Evolutionary conservation across 495 filamentous ascomycete species (phyloP).

Genomic region (Lophiotrema nucula): DNA sequence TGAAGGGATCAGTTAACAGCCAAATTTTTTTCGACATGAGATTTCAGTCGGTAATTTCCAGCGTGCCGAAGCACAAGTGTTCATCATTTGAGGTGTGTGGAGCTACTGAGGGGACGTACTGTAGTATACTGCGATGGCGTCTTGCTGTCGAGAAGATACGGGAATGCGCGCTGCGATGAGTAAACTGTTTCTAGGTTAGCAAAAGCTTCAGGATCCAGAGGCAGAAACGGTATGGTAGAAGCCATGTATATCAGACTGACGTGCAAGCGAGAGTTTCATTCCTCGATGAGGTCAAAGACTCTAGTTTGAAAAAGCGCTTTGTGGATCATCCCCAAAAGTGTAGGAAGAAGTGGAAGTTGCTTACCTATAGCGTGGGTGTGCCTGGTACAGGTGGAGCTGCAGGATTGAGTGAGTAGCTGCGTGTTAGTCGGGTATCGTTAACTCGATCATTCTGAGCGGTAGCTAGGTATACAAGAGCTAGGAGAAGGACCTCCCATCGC

Average conservation of each 20-base stretch:
- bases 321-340: constrained; percentile 62
- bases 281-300: constrained; percentile 95
- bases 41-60: constrained; percentile 99
- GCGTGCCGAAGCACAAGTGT: constrained; percentile 79
- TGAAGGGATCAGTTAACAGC: constrained; percentile 67
- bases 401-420: too few species aligned
- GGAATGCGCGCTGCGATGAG: too few species aligned
- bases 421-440: too few species aligned
- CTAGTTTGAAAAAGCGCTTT: constrained; percentile 87
- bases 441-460: too few species aligned
- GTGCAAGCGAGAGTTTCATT: constrained; percentile 95
- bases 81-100: constrained; percentile 64
- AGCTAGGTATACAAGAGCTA: too few species aligned
- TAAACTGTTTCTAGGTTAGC: not conserved
- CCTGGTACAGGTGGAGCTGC: too few species aligned
- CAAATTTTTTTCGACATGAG: constrained; percentile 81
- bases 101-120: not conserved
- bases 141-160: too few species aligned
- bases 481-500: too few species aligned
- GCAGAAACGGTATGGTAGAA: not conserved
- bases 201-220: not conserved
- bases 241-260: constrained; percentile 82
- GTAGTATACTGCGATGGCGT: too few species aligned
- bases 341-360: not conserved
- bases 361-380: too few species aligned